Base-by-base conservation (phyloP, 768 basidiomycete genomes). In the Gyrodon lividus region DNA sequence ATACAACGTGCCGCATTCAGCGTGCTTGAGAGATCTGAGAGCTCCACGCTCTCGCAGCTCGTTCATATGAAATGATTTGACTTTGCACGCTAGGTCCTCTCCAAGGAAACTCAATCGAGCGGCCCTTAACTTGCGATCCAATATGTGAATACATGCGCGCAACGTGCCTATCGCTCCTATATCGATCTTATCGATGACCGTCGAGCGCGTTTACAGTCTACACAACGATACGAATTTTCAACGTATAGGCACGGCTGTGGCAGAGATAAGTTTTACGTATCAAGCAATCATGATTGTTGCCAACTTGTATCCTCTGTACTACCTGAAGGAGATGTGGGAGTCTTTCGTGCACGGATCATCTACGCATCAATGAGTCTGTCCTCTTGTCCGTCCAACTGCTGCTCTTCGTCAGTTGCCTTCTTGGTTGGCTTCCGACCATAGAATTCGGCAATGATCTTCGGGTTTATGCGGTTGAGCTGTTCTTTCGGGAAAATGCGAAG, bases 401-500 rank as follows among this genome's bases (percentile, higher is more conserved):
- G 74, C 63, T 79, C 76, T 49, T 70, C 77, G 59, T 68, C 73
- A 39, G 71, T 75, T 62, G 70, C 77, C 75, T 81, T 86, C 78
- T 80, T 86, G 45, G 76, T 79, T 34, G 82, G 69, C 75, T 95
- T 94, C 63, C 93, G 87, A 40, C 81, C 87, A 64, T 97, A 97
- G 70, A 88, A 97, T 72, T 97, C 94, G 55, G 81, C 82, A 63
- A 97, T 87, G 66, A 97, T 95, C 84, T 92, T 92, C 63, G 94
- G 94, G 68, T 85, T 93, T 77, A 98, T 95, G 64, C 95, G 91
- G 77, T 98, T 98, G 59, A 98, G 81, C 71, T 93, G 91, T 74
- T 98, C 96, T 72, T 95, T 94, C 54, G 97, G 97, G 90, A 98
- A 99, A 68, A 96, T 96, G 59, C 97, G 88, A 59, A 99, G 79